A percentile compares a stretch with the other conserved stretches of the same genome.
These are phyloP conservation scores for Cytospora chrysosperma DNA, from an alignment of 2,329 filamentous ascomycete genomes.

Conservation along the genomic window DNA sequence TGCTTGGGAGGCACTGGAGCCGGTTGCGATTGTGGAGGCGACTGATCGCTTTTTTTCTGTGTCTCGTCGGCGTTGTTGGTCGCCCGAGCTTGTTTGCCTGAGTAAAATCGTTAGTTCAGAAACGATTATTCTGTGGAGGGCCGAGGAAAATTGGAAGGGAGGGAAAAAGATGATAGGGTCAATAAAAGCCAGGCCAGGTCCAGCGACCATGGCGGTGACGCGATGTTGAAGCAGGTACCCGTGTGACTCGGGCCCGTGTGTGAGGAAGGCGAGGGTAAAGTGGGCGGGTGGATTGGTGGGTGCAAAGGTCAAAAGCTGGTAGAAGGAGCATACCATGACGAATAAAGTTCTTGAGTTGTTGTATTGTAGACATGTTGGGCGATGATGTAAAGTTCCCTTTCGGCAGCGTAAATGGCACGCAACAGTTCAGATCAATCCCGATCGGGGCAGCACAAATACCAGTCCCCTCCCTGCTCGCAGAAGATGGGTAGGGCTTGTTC, in stretches of 20 bases:
- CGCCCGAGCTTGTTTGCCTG: slow-evolving; percentile 83
- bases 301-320: neutral
- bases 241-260: neutral
- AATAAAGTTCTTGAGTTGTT: slow-evolving; percentile 97
- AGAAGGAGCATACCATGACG: slow-evolving; percentile 66
- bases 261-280: neutral
- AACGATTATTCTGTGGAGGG: neutral
- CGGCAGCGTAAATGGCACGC: neutral
- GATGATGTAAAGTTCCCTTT: slow-evolving; percentile 18
- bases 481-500: neutral
- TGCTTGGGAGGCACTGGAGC: slow-evolving; percentile 49
- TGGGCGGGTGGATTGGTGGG: neutral
- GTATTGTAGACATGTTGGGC: slow-evolving; percentile 67
- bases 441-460: neutral
- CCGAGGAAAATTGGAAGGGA: too few relatives aligned
- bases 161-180: too few relatives aligned
- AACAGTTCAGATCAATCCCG: slow-evolving; percentile 6
- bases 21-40: slow-evolving; percentile 52
- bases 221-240: neutral
- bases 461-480: slow-evolving; percentile 2
- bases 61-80: slow-evolving; percentile 52
- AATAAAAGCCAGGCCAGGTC: neutral
- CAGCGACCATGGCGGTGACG: neutral
- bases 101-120: slow-evolving; percentile 32
- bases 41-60: slow-evolving; percentile 52